Base-by-base conservation (phyloP, 805 yeast genomes). In the Groenewaldozyma salmanticensis region DNA sequence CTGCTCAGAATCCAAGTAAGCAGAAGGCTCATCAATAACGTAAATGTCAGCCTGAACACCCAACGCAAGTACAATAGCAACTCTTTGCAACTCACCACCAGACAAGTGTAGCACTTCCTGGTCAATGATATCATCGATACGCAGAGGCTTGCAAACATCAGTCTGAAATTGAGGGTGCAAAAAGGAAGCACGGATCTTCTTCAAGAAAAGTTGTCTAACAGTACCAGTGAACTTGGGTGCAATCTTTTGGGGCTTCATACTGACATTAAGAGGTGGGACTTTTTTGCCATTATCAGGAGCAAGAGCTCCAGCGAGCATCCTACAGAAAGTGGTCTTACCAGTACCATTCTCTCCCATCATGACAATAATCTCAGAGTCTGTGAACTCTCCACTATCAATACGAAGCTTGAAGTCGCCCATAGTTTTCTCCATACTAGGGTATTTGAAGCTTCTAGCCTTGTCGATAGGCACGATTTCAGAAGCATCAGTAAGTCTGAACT, bases 261-360 rank as follows among this genome's bases (percentile, higher is more conserved):
- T 82, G 42, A 92, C 92, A 58, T 84, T 86, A 65, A 92, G 68
- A 61, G 83, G 81, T 38, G 96, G 96, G 47, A 85, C 79, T 58
- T 78, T 77, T 46, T 68, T 61, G 43, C 85, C 85, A 52, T 74
- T 75, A 65, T 92, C 98, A 24, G 98, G 90, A 38, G 81, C 72
- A 52, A 85, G 72, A 21, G 86, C 86, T 59, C 97, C 98, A 18
- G 99, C 97, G 57, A 92, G 72, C 57, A 92, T 70, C 64, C 82
- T 84, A 75, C 96, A 90, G 71, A 92, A 80, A 13, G 99, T 92
- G 33, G 99, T 92, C 70, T 92, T 92, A 71, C 99, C 99, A 16
- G 98, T 92, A 70, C 99, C 99, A 65, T 92, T 92, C 69, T 92
- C 98, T 62, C 99, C 99, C 95, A 92, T 90, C 96, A 92, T 85